Evolutionary conservation across 2,329 filamentous ascomycete species (phyloP), one percentile per base, ranked within the genome.

Genomic region (Exophiala alcalophila): DNA sequence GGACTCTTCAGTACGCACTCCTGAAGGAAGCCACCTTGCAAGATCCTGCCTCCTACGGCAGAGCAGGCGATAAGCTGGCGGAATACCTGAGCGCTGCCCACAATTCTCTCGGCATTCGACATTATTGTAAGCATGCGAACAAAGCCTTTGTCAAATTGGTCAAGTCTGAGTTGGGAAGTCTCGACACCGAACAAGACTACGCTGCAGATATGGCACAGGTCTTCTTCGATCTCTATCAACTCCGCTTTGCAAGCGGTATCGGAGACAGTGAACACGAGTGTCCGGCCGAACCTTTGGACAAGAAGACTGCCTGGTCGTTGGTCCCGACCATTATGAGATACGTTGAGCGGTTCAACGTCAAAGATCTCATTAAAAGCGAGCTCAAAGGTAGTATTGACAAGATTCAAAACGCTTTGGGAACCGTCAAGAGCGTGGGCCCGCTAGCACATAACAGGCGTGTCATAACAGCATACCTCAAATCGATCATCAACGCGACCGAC

Each of bases 331-430:
- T 97, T 25, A 83, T 94, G 59, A 72, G 79, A 24, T 80, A 96
- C 44, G 87, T 87, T 2, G 83, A 83, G 35, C 82, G 85, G 49
- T 83, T 96, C 72, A 83, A 86, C 15, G 85, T 94, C 69, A 94
- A 91, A 58, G 92, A 97, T 53, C 69, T 97, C 12, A 78, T 89
- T 11, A 97, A 94, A 62, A 92, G 89, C 11, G 88, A 97, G 42
- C 72, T 98, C 40, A 94, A 91, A 61, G 80, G 76, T 11, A 88
- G 89, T 0, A 92, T 98, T 45, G 92, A 98, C 46, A 89, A 90
- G 55, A 87, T 98, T 66, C 90, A 97, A 61, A 82, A 87, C 54
- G 83, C 86, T 4, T 83, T 97, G 40, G 88, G 87, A 1, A 77
- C 78, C 40, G 79, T 84, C 19, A 95, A 90, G 62, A 79, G 83